A percentile compares a stretch with the other conserved stretches of the same genome.
Evolutionary conservation across 495 filamentous ascomycete genomes (phyloP).

Genomic region (Xylaria nigripes): DNA sequence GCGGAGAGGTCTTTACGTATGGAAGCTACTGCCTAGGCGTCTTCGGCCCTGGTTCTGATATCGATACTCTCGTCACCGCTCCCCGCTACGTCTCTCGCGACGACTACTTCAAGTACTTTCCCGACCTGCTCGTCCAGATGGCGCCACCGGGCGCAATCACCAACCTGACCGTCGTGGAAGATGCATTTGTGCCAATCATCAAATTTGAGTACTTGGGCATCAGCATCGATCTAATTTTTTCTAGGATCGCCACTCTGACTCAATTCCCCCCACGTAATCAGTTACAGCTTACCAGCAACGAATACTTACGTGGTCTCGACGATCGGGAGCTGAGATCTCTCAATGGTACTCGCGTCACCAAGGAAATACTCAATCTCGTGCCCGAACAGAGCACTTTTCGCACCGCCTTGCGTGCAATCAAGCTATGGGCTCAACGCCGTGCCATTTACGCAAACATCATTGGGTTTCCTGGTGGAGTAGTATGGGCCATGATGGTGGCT

Average conservation of each 20-base stretch:
- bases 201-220: conserved; percentile 86
- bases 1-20: conserved; percentile 88
- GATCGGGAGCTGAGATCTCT: conserved; percentile 79
- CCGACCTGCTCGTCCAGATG: conserved; percentile 63
- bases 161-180: conserved; percentile 77
- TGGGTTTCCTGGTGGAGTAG: conserved; percentile 92
- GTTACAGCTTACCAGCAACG: conserved; percentile 66
- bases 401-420: conserved; percentile 80
- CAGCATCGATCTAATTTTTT: conserved; percentile 92
- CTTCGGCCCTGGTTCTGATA: conserved; percentile 92
- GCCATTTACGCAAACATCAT: conserved; percentile 94
- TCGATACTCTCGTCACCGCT: conserved; percentile 87
- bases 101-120: conserved; percentile 88
- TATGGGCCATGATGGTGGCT: conserved; percentile 95
- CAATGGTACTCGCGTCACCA: conserved; percentile 88
- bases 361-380: conserved; percentile 81
- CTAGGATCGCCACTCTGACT: conserved; percentile 58
- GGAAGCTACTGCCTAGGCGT: conserved; percentile 92
- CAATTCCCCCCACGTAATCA: conserved; percentile 62
- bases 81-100: conserved; percentile 78
- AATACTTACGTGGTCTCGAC: conserved; percentile 74
- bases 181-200: conserved; percentile 91
- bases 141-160: conserved; percentile 67
- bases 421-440: conserved; percentile 89
- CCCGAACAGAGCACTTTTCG: conserved; percentile 85